phyloP scores from a whole-genome alignment of 495 filamentous ascomycete species.

The Chlorociboria aeruginascens region DNA sequence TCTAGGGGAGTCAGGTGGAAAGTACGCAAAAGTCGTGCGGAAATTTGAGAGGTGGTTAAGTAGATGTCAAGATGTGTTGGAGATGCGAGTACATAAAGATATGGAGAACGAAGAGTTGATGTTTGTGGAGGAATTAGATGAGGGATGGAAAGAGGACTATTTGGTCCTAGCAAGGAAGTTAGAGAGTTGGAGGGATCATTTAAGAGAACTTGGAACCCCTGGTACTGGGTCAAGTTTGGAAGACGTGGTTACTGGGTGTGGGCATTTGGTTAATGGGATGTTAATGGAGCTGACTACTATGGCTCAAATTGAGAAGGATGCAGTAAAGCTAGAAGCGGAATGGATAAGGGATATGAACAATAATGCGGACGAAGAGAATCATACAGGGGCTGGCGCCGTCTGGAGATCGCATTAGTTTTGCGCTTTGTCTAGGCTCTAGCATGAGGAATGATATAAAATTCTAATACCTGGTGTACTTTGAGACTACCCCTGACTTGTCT shows the following conservation, averaged over 20 bases:
- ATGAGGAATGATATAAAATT: no score
- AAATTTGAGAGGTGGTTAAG: slow-evolving; percentile 41
- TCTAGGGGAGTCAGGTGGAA: slow-evolving; percentile 34
- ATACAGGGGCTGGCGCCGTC: slow-evolving; percentile 16
- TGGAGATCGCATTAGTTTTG: slow-evolving; percentile 14
- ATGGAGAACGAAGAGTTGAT: slow-evolving; percentile 18
- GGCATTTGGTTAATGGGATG: slow-evolving; percentile 32
- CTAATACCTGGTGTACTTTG: no score
- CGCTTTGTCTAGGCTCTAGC: not conserved
- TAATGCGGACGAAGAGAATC: slow-evolving; percentile 11
- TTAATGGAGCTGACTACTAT: slow-evolving; percentile 34
- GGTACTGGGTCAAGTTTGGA: slow-evolving; percentile 21
- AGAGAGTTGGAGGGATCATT: slow-evolving; percentile 28
- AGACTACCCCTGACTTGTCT: no score
- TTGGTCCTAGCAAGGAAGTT: slow-evolving; percentile 26
- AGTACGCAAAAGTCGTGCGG: slow-evolving; percentile 32
- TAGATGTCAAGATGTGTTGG: slow-evolving; percentile 27
- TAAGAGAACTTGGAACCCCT: slow-evolving; percentile 23
- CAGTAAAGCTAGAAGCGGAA: slow-evolving; percentile 26
- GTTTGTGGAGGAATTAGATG: slow-evolving; percentile 31
- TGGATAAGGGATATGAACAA: slow-evolving; percentile 37
- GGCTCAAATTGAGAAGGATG: slow-evolving; percentile 35
- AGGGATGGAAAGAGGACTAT: slow-evolving; percentile 32
- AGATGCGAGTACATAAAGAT: slow-evolving; percentile 20
- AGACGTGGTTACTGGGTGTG: slow-evolving; percentile 26